A percentile compares a stretch with the other conserved stretches of the same genome.
Conservation (phyloP, 2,329 filamentous ascomycete species). For the Colletotrichum sp. region DNA sequence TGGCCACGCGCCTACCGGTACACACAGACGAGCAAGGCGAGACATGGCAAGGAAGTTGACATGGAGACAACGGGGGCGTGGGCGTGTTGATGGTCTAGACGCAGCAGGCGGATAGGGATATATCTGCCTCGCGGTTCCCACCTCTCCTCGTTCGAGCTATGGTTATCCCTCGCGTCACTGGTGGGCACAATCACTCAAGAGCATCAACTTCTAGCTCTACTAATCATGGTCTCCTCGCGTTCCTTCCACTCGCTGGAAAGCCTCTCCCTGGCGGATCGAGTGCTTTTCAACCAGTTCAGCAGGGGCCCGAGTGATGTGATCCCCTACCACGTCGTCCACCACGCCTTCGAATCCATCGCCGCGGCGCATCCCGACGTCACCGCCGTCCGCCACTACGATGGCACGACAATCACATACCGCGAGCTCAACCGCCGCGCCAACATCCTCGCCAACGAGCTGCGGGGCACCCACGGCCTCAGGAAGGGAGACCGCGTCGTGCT, state of each 20-base stretch:
- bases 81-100: neutral
- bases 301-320: conserved; percentile 1
- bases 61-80: neutral
- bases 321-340: conserved; percentile 21
- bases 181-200: neutral
- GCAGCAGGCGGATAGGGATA: neutral
- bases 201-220: neutral
- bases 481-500: conserved; percentile 56
- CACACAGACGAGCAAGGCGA: neutral
- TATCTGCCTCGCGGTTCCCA: conserved; percentile 13
- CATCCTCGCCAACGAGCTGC: conserved; percentile 44
- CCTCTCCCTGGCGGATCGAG: conserved; percentile 16
- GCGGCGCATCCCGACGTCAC: conserved; percentile 37
- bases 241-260: conserved; percentile 20
- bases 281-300: conserved; percentile 22
- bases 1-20: neutral
- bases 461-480: conserved; percentile 37
- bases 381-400: conserved; percentile 41
- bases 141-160: neutral
- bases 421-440: conserved; percentile 49
- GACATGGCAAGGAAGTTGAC: neutral
- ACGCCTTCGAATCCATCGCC: conserved; percentile 28
- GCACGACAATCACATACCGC: conserved; percentile 45
- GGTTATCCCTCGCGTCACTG: neutral
- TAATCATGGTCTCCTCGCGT: conserved; percentile 7